These are phyloP conservation scores for Neonectria punicea DNA, from an alignment of 2,329 filamentous ascomycete genomes.

Conservation along the genomic window DNA sequence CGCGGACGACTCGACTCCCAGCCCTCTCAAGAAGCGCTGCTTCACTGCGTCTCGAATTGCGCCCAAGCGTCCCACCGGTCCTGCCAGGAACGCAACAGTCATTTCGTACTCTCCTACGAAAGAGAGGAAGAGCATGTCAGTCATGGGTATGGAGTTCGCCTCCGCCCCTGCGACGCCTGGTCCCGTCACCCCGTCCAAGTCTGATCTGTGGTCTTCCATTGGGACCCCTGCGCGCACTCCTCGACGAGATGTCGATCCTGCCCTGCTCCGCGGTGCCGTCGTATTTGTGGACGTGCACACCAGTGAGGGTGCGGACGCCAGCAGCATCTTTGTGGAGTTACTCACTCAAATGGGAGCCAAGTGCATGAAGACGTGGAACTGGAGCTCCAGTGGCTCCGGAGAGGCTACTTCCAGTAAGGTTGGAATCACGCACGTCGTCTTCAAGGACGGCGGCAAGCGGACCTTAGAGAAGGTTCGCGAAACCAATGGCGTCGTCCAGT, in stretches of 20 bases:
- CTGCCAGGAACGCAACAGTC: constrained; percentile 61
- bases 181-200: constrained; percentile 57
- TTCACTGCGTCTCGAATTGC: constrained; percentile 62
- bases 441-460: constrained; percentile 84
- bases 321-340: constrained; percentile 82
- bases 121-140: constrained; percentile 46
- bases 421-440: constrained; percentile 89
- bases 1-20: constrained; percentile 67
- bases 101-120: constrained; percentile 66
- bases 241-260: constrained; percentile 62
- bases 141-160: constrained; percentile 30
- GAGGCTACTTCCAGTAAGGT: constrained; percentile 62
- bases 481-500: constrained; percentile 79
- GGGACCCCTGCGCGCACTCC: constrained; percentile 68
- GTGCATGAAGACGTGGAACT: constrained; percentile 80
- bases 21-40: constrained; percentile 60
- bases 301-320: constrained; percentile 82
- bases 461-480: constrained; percentile 84
- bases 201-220: constrained; percentile 63
- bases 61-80: constrained; percentile 53
- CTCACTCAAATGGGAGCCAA: constrained; percentile 84
- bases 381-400: constrained; percentile 65
- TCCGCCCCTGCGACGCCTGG: constrained; percentile 46
- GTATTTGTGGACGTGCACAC: constrained; percentile 88
- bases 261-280: constrained; percentile 74